These are phyloP conservation scores for Marsdenia floribunda DNA, from an alignment of 257 asterid genomes.

Conservation along the genomic window DNA sequence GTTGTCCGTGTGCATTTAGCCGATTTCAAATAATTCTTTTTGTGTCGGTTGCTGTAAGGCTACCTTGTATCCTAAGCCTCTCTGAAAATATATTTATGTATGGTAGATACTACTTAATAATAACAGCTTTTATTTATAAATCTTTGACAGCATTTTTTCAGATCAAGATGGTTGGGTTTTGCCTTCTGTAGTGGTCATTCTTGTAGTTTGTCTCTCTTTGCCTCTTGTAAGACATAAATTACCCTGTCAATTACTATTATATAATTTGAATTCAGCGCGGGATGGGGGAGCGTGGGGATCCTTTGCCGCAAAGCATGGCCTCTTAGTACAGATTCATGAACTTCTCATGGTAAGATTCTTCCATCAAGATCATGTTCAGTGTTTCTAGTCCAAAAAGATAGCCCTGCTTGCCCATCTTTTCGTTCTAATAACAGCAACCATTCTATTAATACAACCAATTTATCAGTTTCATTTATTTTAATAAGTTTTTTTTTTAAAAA, in stretches of 20 bases:
- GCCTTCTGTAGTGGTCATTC: background rate
- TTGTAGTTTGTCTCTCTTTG: background rate
- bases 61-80: background rate
- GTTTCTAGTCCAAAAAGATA: background rate
- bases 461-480: too few relatives aligned
- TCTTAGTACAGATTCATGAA: background rate
- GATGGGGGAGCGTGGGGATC: background rate
- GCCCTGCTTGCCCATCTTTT: too few relatives aligned
- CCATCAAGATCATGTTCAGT: background rate
- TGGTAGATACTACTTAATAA: background rate
- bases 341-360: background rate
- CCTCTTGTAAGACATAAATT: too few relatives aligned
- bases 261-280: too few relatives aligned
- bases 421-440: too few relatives aligned
- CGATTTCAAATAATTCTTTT: conserved; percentile 2
- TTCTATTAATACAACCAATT: too few relatives aligned
- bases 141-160: background rate
- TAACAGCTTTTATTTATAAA: background rate
- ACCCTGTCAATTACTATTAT: too few relatives aligned
- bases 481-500: too few relatives aligned
- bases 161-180: background rate
- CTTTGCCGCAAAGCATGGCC: background rate
- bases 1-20: conserved; percentile 2
- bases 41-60: background rate
- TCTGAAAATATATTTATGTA: background rate